Conservation (phyloP, 495 filamentous ascomycete species). For the Aspergillus nidulans region DNA sequence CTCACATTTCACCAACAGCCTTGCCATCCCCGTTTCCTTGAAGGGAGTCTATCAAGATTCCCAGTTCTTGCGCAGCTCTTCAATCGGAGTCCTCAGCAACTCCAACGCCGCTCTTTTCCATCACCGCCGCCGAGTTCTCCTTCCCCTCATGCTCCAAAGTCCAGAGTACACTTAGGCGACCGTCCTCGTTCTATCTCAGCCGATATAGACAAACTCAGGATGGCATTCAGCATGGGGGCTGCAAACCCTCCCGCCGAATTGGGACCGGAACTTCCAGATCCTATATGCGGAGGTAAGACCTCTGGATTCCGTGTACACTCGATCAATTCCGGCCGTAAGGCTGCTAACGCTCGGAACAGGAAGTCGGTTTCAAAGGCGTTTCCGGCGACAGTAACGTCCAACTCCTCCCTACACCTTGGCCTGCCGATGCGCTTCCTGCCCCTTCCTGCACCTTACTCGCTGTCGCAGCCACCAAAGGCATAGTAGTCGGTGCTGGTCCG, state of each 20-base stretch:
- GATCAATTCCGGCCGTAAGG: not conserved
- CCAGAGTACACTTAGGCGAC: conserved; percentile 32
- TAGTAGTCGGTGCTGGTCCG: conserved; percentile 84
- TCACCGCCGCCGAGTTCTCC: conserved; percentile 26
- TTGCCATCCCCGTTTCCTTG: conserved; percentile 15
- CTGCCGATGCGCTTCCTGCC: conserved; percentile 63
- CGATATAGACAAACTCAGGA: conserved; percentile 44
- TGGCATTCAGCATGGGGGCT: conserved; percentile 62
- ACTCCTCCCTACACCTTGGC: conserved; percentile 76
- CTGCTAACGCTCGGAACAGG: conserved; percentile 38
- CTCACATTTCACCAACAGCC: conserved; percentile 4
- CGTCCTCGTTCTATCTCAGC: conserved; percentile 37
- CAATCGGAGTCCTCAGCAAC: conserved; percentile 37
- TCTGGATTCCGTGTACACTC: not conserved
- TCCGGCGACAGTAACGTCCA: conserved; percentile 77
- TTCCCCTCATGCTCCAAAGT: conserved; percentile 37
- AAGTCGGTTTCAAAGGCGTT: conserved; percentile 76
- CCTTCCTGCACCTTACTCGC: conserved; percentile 80
- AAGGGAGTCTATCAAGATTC: conserved; percentile 34
- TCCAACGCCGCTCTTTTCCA: conserved; percentile 42
- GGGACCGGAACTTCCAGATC: conserved; percentile 44
- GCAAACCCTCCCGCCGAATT: conserved; percentile 32
- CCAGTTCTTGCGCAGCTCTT: conserved; percentile 34
- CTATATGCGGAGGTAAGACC: conserved; percentile 44
- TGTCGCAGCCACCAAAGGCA: conserved; percentile 72